These are phyloP conservation scores for Fraxinus velutina DNA, from an alignment of 305 asterid species.

Conservation along the genomic window DNA sequence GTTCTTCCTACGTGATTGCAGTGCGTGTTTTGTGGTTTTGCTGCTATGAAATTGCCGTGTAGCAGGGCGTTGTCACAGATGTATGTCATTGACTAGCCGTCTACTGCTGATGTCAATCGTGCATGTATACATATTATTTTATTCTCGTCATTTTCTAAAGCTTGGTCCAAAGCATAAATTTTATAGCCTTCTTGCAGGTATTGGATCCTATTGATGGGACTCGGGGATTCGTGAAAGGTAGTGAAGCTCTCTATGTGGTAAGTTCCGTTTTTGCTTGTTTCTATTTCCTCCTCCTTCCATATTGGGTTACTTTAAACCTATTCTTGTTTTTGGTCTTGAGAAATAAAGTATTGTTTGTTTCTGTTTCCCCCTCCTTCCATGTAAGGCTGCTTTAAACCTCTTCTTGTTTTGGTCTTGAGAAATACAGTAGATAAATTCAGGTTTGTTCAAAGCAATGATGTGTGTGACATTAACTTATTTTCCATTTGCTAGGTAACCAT, in stretches of 20 bases:
- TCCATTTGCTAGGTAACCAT: background rate
- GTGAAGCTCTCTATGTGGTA: constrained; percentile 92
- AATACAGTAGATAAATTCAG: background rate
- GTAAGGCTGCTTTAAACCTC: constrained; percentile 10
- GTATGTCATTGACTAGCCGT: background rate
- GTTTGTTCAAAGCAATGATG: constrained; percentile 10
- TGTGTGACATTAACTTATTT: background rate
- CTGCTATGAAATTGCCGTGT: constrained; percentile 7
- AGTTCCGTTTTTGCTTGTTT: constrained; percentile 32
- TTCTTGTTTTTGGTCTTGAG: constrained; percentile 7
- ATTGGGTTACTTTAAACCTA: constrained; percentile 14
- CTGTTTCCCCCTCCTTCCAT: constrained; percentile 9
- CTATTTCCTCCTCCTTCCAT: constrained; percentile 6
- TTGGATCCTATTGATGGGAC: constrained; percentile 99
- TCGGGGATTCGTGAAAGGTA: constrained; percentile 86
- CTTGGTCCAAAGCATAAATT: constrained; percentile 17
- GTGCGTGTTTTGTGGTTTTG: background rate
- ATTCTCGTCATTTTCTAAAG: constrained; percentile 6
- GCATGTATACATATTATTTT: background rate
- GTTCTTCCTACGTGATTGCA: background rate
- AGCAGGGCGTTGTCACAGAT: background rate
- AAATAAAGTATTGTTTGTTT: constrained; percentile 12
- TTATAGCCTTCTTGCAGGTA: constrained; percentile 48
- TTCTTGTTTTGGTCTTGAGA: constrained; percentile 7
- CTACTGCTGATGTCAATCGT: background rate